phyloP scores from a whole-genome alignment of 2,329 filamentous ascomycete genomes.

The Fusarium sacchari region DNA sequence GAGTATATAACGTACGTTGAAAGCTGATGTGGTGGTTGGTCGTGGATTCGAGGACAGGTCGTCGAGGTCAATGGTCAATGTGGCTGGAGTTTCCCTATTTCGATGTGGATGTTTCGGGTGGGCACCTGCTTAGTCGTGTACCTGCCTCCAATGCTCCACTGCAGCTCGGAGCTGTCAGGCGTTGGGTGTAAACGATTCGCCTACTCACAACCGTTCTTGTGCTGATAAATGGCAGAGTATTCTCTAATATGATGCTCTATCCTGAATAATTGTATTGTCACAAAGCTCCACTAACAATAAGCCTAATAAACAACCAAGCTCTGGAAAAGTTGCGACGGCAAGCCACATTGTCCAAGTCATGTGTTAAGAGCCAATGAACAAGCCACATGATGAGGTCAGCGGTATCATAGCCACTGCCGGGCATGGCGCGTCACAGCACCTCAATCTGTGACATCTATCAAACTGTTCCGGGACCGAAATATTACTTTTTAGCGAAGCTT shows the following conservation, averaged over 20 bases:
- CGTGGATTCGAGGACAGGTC: constrained; percentile 35
- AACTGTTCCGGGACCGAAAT: background rate
- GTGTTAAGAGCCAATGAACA: constrained; percentile 8
- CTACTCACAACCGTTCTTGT: background rate
- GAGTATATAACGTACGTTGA: background rate
- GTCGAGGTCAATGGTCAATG: constrained; percentile 38
- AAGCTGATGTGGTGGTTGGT: constrained; percentile 15
- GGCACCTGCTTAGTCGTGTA: constrained; percentile 31
- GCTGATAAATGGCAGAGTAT: background rate
- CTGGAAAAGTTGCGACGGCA: background rate
- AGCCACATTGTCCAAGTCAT: constrained; percentile 30
- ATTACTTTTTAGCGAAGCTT: constrained; percentile 49
- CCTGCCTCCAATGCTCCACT: constrained; percentile 35
- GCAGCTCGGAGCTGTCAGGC: constrained; percentile 18
- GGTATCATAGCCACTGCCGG: constrained; percentile 8
- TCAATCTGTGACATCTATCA: constrained; percentile 1
- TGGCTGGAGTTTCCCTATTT: constrained; percentile 42
- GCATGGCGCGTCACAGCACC: constrained; percentile 4
- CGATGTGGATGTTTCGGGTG: constrained; percentile 37
- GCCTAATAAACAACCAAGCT: background rate
- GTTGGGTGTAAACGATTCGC: background rate
- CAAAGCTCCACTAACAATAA: background rate
- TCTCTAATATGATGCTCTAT: background rate
- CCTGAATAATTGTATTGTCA: background rate
- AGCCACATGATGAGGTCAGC: constrained; percentile 36